phyloP scores from a whole-genome alignment of 1,284 basidiomycete species.

The Ustilago crameri region DNA sequence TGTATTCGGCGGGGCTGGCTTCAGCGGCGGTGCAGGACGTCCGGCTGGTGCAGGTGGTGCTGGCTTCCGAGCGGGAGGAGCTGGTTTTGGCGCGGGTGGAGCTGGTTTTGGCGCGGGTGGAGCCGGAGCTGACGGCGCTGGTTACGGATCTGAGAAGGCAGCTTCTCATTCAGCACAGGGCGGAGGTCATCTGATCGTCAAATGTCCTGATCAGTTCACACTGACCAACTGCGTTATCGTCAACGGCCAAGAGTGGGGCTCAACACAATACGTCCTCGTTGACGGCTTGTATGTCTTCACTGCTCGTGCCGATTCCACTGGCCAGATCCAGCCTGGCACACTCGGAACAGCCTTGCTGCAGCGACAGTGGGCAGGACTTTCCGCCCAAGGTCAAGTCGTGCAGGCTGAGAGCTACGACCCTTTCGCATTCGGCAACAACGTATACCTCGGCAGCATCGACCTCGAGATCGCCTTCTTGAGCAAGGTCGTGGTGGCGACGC shows the following conservation, averaged over 20 bases:
- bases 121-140: slow-evolving; percentile 23
- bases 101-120: slow-evolving; percentile 36
- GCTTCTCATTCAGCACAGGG: slow-evolving; percentile 7
- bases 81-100: slow-evolving; percentile 29
- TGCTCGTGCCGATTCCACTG: slow-evolving; percentile 53
- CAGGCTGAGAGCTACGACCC: slow-evolving; percentile 62
- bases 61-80: too few relatives aligned
- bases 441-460: slow-evolving; percentile 63
- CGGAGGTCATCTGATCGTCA: slow-evolving; percentile 47
- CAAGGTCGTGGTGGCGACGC: slow-evolving; percentile 46
- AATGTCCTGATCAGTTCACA: slow-evolving; percentile 55
- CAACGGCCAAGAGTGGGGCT: slow-evolving; percentile 64
- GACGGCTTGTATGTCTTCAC: slow-evolving; percentile 65
- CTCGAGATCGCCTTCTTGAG: slow-evolving; percentile 61
- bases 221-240: slow-evolving; percentile 62
- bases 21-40: slow-evolving; percentile 8
- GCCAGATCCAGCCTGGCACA: slow-evolving; percentile 51
- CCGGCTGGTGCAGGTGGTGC: not conserved
- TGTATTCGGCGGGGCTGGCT: slow-evolving; percentile 30
- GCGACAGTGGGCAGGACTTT: slow-evolving; percentile 64
- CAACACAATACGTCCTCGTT: slow-evolving; percentile 62
- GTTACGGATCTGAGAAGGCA: slow-evolving; percentile 38
- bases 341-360: slow-evolving; percentile 61
- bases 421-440: slow-evolving; percentile 49
- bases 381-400: slow-evolving; percentile 59